These are phyloP conservation scores for Silene vulgaris DNA, from an alignment of 179 eudicot genomes.

Conservation along the genomic window DNA sequence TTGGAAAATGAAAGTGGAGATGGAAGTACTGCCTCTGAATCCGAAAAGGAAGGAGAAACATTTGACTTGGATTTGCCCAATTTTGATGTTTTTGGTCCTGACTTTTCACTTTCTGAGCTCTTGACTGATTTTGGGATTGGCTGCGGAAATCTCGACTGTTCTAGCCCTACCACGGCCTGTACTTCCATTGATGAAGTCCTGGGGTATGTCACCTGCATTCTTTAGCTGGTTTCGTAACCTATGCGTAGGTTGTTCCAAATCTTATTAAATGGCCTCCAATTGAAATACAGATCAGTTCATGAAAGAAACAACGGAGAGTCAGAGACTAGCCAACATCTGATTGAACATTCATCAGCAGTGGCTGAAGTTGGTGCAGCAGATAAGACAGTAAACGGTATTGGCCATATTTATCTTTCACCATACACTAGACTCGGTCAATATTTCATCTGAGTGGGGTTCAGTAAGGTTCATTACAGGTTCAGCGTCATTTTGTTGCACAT, in stretches of 20 bases:
- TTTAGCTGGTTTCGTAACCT: constrained; percentile 1
- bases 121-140: constrained; percentile 61
- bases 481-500: no score
- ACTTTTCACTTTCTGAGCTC: constrained; percentile 60
- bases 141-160: constrained; percentile 30
- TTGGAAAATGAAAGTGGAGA: constrained; percentile 32
- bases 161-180: constrained; percentile 35
- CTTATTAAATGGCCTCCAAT: neutral
- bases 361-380: constrained; percentile 43
- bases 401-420: constrained; percentile 6
- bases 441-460: no score
- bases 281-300: constrained; percentile 34
- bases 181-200: constrained; percentile 40
- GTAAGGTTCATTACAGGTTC: no score
- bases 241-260: neutral
- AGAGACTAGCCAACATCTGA: constrained; percentile 35
- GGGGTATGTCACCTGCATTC: constrained; percentile 36
- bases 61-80: constrained; percentile 64
- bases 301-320: constrained; percentile 28
- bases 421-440: neutral
- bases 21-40: constrained; percentile 40
- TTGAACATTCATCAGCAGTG: constrained; percentile 40
- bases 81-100: constrained; percentile 54
- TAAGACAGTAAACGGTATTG: constrained; percentile 35
- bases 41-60: constrained; percentile 50